Base-by-base conservation (phyloP, 2,329 filamentous ascomycete species). In the Penicillium sp. region DNA sequence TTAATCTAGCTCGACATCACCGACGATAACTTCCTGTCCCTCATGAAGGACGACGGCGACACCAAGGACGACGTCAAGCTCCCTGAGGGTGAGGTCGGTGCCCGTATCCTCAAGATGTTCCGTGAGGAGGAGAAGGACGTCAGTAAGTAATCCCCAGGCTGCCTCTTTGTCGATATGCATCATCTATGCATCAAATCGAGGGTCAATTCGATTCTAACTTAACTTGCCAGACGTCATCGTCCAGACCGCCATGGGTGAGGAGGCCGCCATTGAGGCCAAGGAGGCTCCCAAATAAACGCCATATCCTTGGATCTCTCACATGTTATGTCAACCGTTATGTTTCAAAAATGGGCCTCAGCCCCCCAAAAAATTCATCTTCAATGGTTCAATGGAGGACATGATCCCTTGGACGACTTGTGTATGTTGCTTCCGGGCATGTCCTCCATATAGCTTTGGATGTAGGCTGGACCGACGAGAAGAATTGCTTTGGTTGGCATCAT, bases 41-140 rank as follows among this genome's bases (percentile, higher is more conserved):
- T 99, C 76, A 96, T 98, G 90, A 86, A 84, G 77, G 90, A 94
- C 67, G 86, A 90, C 71, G 93, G 93, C 76, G 83, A 86, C 78
- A 89, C 88, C 83, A 97, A 97, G 87, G 91, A 96, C 74, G 94
- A 99, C 78, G 92, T 98, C 80, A 92, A 91, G 84, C 76, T 96
- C 70, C 95, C 95, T 72, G 93, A 97, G 1, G 89, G 89, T 73
- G 94, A 98, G 61, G 73, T 96, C 79, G 92, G 92, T 73, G 87
- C 93, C 51, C 93, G 91, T 85, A 96, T 98, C 79, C 83, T 79
- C 71, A 88, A 87, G 79, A 86, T 94, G 73, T 95, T 94, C 85
- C 83, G 79, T 68, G 82, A 84, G 25, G 91, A 96, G n/a, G 89
- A 88, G 81, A 97, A 96, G 85, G 93, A 97, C 75, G 90, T 88